Evolutionary conservation across 441 rosid genomes (phyloP), one percentile per base, ranked within the genome.

Genomic region (Oxalis stricta): DNA sequence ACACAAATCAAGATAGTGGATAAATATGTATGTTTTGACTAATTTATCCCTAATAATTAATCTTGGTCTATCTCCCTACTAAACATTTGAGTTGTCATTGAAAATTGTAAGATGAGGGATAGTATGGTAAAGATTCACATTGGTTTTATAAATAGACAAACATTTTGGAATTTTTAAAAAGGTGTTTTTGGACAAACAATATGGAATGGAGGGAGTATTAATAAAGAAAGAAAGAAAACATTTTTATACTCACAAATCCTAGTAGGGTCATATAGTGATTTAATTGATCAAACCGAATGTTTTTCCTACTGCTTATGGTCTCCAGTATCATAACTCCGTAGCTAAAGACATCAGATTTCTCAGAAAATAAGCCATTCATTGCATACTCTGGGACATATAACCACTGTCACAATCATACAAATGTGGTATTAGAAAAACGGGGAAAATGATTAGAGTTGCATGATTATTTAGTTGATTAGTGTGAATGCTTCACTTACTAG

Each of bases 301-400:
- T 48, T 36, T 32, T 68, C 52, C 59, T 67, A 12, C 73, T 48
- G 13, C 73, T 59, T 20, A 67, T 48, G 14, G 55, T 63, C 38
- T 67, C 62, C 23, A 63, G 36, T 23, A 67, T 51, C 22, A 62
- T 33, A 26, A 59, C 56, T 8, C 73, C 66, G 2, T 62, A 63
- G 32, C 73, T 67, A 41, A 47, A 67, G 15, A 67, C 55, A 2
- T 67, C 69, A 1, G 23, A 55, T 32, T 62, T 68, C 20, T 44
- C 59, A 0, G 73, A 63, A 39, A 59, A 63, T 13, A 41, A 41
- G 13, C 73, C 66, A 12, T 18, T 29, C 40, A 13, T 52, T 10
- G 44, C 60, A 5, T 59, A 68, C 41, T 67, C 58, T 5, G 66
- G 69, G 67, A 65, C 55, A 61, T 50, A 7, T 43, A 61, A 20